Conservation (phyloP, 768 basidiomycete genomes). For the Pleurotus cornucopiae region DNA sequence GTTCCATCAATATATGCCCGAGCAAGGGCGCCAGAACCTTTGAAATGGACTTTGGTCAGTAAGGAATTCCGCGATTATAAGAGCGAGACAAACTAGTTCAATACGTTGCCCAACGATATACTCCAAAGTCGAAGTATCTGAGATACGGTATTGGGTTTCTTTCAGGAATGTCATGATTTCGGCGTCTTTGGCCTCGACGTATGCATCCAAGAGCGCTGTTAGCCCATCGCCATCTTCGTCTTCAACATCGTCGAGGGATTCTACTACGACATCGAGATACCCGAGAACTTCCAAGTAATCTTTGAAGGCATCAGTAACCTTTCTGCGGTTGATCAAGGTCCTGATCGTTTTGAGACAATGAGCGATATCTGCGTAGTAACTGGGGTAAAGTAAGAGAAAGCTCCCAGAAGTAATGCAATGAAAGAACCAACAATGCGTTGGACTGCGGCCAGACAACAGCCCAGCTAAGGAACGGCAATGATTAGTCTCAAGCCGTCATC, state of each 20-base stretch:
- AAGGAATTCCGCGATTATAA: no score
- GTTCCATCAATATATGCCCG: neutral
- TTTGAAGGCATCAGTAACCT: neutral
- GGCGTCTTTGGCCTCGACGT: neutral
- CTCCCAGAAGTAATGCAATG: neutral
- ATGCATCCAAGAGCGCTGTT: neutral
- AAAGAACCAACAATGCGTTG: neutral
- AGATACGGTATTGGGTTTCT: slow-evolving; percentile 5
- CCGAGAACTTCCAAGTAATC: slow-evolving; percentile 3
- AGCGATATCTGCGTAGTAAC: slow-evolving; percentile 6
- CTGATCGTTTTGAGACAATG: neutral
- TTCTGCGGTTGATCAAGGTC: neutral
- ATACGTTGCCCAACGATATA: slow-evolving; percentile 4
- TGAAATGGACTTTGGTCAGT: no score
- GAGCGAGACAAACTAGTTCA: neutral
- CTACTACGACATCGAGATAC: neutral
- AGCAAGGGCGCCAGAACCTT: slow-evolving; percentile 4
- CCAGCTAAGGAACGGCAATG: neutral
- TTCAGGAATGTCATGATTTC: neutral
- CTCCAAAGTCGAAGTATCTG: slow-evolving; percentile 1
- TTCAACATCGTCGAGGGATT: neutral
- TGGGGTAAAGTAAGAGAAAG: neutral
- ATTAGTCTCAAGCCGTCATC: neutral
- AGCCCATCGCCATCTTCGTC: neutral
- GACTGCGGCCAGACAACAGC: slow-evolving; percentile 4